Conservation (phyloP, 2,329 filamentous ascomycete species). For the Thielaviopsis euricoi region DNA sequence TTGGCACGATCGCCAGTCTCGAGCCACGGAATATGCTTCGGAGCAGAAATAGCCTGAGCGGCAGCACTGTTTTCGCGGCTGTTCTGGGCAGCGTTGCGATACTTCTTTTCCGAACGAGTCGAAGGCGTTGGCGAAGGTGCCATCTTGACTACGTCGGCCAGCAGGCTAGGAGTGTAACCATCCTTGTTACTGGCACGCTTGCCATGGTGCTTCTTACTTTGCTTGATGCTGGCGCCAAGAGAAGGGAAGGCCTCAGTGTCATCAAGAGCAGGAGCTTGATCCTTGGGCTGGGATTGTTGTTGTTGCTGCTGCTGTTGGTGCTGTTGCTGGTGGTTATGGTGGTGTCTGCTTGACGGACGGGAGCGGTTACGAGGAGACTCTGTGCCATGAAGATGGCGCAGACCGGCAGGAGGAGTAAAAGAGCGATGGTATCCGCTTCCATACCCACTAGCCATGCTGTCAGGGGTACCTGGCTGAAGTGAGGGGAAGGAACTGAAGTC, state of each 20-base stretch:
- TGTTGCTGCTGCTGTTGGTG: slow-evolving; percentile 14
- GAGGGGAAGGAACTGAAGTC: slow-evolving; percentile 77
- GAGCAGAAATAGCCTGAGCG: slow-evolving; percentile 68
- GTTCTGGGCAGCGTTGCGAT: slow-evolving; percentile 47
- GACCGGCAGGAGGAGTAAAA: slow-evolving; percentile 51
- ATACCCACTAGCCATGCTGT: slow-evolving; percentile 28
- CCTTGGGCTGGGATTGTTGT: too few species aligned
- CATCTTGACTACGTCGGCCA: slow-evolving; percentile 93
- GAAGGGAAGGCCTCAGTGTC: slow-evolving; percentile 93
- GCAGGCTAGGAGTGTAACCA: slow-evolving; percentile 51
- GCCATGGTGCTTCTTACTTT: slow-evolving; percentile 80
- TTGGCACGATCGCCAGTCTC: slow-evolving; percentile 86
- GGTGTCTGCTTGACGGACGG: slow-evolving; percentile 66
- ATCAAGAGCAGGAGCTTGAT: slow-evolving; percentile 60
- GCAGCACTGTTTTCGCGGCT: slow-evolving; percentile 63
- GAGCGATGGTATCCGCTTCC: slow-evolving; percentile 33
- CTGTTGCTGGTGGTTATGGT: slow-evolving; percentile 13
- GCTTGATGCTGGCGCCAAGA: slow-evolving; percentile 57
- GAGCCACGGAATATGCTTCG: slow-evolving; percentile 89
- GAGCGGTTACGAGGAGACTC: slow-evolving; percentile 59
- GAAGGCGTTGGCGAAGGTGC: slow-evolving; percentile 65
- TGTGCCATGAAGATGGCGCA: slow-evolving; percentile 45
- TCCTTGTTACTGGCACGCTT: slow-evolving; percentile 78
- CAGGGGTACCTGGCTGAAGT: slow-evolving; percentile 43
- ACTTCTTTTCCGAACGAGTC: slow-evolving; percentile 42